These are phyloP conservation scores for Blastomyces parvus DNA, from an alignment of 2,329 filamentous ascomycete species.

Conservation along the genomic window DNA sequence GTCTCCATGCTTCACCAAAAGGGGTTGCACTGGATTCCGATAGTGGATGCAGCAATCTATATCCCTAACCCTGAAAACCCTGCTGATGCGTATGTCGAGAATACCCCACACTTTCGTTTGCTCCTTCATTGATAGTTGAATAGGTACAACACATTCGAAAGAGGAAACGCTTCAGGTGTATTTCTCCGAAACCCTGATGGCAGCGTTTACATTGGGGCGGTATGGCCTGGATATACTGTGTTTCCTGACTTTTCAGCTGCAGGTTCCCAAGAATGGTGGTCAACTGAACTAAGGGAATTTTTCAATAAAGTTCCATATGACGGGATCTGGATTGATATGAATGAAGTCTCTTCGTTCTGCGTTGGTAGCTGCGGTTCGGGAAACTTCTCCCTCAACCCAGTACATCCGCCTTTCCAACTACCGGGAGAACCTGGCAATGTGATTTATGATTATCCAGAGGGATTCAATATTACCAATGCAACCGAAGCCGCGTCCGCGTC, in stretches of 20 bases:
- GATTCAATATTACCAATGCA: constrained; percentile 58
- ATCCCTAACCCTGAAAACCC: constrained; percentile 61
- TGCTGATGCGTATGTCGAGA: constrained; percentile 49
- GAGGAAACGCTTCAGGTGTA: constrained; percentile 41
- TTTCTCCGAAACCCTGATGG: constrained; percentile 48
- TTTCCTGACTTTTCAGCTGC: constrained; percentile 53
- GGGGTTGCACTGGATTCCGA: constrained; percentile 51
- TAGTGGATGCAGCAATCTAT: constrained; percentile 58
- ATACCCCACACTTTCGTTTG: constrained; percentile 6
- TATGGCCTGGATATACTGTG: constrained; percentile 52
- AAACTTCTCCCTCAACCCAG: constrained; percentile 57
- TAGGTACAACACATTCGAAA: constrained; percentile 44
- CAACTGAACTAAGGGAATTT: constrained; percentile 44
- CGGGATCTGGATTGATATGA: constrained; percentile 54
- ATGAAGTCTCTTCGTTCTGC: constrained; percentile 55
- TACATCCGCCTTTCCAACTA: constrained; percentile 55
- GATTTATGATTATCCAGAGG: constrained; percentile 56
- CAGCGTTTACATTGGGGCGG: constrained; percentile 45
- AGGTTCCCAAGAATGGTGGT: constrained; percentile 52
- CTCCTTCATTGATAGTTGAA: constrained; percentile 26
- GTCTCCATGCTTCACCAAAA: constrained; percentile 44
- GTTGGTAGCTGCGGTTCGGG: constrained; percentile 60
- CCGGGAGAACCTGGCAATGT: constrained; percentile 55
- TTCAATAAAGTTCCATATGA: constrained; percentile 46
- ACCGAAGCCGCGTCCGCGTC: constrained; percentile 56